Base-by-base conservation (phyloP, 2,329 filamentous ascomycete species). In the Ophiocordyceps camponoti-rufipedis region DNA sequence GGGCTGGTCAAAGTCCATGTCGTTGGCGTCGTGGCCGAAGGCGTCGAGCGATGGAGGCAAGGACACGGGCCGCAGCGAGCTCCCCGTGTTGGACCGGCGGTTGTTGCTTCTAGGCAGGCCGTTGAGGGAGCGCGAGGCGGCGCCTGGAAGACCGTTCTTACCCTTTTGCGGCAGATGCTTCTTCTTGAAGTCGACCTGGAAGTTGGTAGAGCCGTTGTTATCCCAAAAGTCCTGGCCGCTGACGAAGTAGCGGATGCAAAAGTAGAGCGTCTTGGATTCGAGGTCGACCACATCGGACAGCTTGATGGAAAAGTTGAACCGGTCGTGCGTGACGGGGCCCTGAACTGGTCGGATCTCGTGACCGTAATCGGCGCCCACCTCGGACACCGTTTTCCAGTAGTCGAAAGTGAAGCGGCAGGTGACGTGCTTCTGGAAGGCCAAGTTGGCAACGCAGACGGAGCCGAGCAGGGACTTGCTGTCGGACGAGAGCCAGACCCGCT, bases 371-470 rank as follows among this genome's bases (percentile, higher is more conserved):
- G 85, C 89, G 35, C 74, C 72, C 2, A 96, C 83, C 59, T 98
- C 91, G 1, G 91, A 98, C 0, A 88, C 93, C 0, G 91, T 98
- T 71, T 94, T 94, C 91, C 91, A 98, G 65, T 94, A 91, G 62
- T 98, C 91, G 42, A 95, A 74, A 0, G 91, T 98, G 62, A 98
- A 98, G 44, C 91, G 79, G 60, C 86, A 89, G n/a, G 82, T 78
- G 45, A 98, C 85, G 6, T 71, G 63, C 65, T 98, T 98, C 45
- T 88, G 75, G 65, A 94, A 98, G 0, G 87, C 78, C 41, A 96
- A 64, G 62, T 98, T 98, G 58, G 82, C 79, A 19, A 94, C 88
- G 8, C 79, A 83, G 45, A 94, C 74, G 16, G 79, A 83, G 12
- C 91, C 91, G 44, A 94, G 72, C 51, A 98, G 66, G 1, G 74